Conservation (phyloP, 2,329 filamentous ascomycete genomes). For the Mariannaea sp. region DNA sequence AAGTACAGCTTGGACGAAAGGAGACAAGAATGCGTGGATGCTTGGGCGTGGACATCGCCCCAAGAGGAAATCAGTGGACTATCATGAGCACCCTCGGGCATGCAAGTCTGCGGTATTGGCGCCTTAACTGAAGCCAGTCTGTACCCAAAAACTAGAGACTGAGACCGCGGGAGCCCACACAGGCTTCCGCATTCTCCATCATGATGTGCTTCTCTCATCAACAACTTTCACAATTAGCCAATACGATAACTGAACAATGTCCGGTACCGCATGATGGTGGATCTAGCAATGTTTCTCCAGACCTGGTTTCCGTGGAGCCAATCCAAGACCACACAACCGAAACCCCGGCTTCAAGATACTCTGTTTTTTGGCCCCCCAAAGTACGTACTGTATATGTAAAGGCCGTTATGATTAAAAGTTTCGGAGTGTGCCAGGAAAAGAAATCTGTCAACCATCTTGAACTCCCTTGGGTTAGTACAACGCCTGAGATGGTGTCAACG, state of each 20-base stretch:
- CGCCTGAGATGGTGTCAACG: slow-evolving; percentile 5
- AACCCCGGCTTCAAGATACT: slow-evolving; percentile 18
- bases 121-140: slow-evolving; percentile 19
- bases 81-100: slow-evolving; percentile 9
- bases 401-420: slow-evolving; percentile 6
- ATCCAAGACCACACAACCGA: slow-evolving; percentile 10
- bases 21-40: slow-evolving; percentile 4
- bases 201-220: slow-evolving; percentile 8
- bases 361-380: slow-evolving; percentile 12
- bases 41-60: slow-evolving; percentile 7
- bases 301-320: slow-evolving; percentile 3
- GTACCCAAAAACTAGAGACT: slow-evolving; percentile 11
- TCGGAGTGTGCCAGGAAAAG: slow-evolving; percentile 8
- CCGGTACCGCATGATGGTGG: slow-evolving; percentile 10
- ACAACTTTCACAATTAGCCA: slow-evolving; percentile 11
- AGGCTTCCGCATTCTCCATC: slow-evolving; percentile 18
- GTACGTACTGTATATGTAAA: slow-evolving; percentile 6
- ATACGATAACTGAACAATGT: not conserved
- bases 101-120: slow-evolving; percentile 12
- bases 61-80: not conserved
- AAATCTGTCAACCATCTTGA: slow-evolving; percentile 8
- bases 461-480: slow-evolving; percentile 7
- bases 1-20: slow-evolving; percentile 5
- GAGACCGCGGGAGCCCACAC: slow-evolving; percentile 15
- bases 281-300: slow-evolving; percentile 11